Evolutionary conservation across 495 filamentous ascomycete species (phyloP).

Genomic region (Elaphomyces granulatus): DNA sequence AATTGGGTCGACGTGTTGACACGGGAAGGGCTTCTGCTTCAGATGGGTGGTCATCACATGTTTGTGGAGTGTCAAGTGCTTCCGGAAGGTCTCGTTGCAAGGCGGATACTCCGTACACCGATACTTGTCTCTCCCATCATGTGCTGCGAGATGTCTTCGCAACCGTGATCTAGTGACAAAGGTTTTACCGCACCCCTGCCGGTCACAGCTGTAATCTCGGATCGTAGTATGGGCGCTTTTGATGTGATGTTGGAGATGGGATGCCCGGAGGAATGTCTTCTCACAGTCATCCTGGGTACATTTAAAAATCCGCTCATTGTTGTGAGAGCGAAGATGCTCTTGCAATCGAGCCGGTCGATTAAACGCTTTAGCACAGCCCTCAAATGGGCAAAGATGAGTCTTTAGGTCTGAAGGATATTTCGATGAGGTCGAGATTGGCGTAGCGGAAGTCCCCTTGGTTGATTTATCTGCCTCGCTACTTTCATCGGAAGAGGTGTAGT

Average conservation of each 20-base stretch:
- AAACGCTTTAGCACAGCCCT: slow-evolving; percentile 66
- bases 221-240: slow-evolving; percentile 65
- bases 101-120: slow-evolving; percentile 58
- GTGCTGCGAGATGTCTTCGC: slow-evolving; percentile 48
- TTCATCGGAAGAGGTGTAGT: slow-evolving; percentile 17
- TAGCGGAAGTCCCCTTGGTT: slow-evolving; percentile 34
- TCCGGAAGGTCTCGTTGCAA: slow-evolving; percentile 71
- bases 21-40: slow-evolving; percentile 50
- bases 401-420: slow-evolving; percentile 57
- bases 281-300: slow-evolving; percentile 57
- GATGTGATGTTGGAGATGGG: slow-evolving; percentile 71
- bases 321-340: slow-evolving; percentile 68
- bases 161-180: slow-evolving; percentile 68
- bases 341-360: slow-evolving; percentile 68
- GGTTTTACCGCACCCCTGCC: slow-evolving; percentile 57
- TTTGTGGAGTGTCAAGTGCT: slow-evolving; percentile 70
- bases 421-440: slow-evolving; percentile 40
- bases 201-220: slow-evolving; percentile 54
- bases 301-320: slow-evolving; percentile 56
- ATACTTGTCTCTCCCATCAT: slow-evolving; percentile 53
- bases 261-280: slow-evolving; percentile 67
- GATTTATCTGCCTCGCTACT: slow-evolving; percentile 20
- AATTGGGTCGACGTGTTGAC: slow-evolving; percentile 39
- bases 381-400: slow-evolving; percentile 52
- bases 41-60: slow-evolving; percentile 67